Evolutionary conservation across 805 yeast genomes (phyloP).

Genomic region (Candida yuanshanica): DNA sequence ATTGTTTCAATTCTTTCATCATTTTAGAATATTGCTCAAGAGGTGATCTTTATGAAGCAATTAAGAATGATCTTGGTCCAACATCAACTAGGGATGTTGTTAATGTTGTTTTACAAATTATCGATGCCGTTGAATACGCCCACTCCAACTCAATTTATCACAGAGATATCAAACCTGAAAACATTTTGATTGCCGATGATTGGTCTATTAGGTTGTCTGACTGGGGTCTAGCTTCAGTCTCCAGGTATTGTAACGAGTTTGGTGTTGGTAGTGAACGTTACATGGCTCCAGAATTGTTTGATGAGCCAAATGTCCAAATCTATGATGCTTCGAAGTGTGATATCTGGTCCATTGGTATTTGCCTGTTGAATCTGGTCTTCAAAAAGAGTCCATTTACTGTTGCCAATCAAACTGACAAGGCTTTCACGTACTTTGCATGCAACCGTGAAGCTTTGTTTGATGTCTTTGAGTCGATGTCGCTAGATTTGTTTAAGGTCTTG

Average conservation of each 20-base stretch:
- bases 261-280: slow-evolving; percentile 88
- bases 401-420: slow-evolving; percentile 74
- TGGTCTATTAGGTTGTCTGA: slow-evolving; percentile 63
- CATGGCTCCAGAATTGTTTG: slow-evolving; percentile 93
- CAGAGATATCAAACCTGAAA: slow-evolving; percentile 78
- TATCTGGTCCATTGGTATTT: slow-evolving; percentile 86
- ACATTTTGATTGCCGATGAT: slow-evolving; percentile 50
- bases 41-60: slow-evolving; percentile 83
- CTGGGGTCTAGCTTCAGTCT: slow-evolving; percentile 65
- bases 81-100: slow-evolving; percentile 38
- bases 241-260: slow-evolving; percentile 56
- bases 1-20: slow-evolving; percentile 61
- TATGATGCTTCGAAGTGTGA: slow-evolving; percentile 82
- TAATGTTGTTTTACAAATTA: slow-evolving; percentile 52
- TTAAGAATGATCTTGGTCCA: slow-evolving; percentile 57
- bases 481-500: slow-evolving; percentile 79
- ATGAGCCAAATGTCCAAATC: slow-evolving; percentile 42
- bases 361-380: slow-evolving; percentile 77
- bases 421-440: slow-evolving; percentile 79
- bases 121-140: slow-evolving; percentile 72
- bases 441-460: slow-evolving; percentile 89
- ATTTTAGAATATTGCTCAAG: slow-evolving; percentile 80
- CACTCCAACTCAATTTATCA: slow-evolving; percentile 72
- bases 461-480: slow-evolving; percentile 83
- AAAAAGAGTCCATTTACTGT: slow-evolving; percentile 82